phyloP scores from a whole-genome alignment of 345 rosid genomes.

The Eucalyptus melliodora region DNA sequence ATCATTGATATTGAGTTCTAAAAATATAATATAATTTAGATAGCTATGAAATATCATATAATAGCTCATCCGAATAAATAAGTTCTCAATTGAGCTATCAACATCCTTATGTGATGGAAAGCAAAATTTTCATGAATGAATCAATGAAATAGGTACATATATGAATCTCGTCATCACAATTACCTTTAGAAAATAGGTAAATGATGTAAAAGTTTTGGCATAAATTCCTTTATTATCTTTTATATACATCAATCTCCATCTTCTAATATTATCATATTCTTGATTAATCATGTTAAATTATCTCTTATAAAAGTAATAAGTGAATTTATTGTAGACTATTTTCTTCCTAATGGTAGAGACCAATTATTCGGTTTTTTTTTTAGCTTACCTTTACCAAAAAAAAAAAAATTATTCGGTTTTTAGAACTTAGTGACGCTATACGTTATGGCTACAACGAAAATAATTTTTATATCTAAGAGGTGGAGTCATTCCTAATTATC shows the following conservation, averaged over 20 bases:
- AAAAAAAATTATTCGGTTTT: too few species aligned
- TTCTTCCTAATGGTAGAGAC: neutral
- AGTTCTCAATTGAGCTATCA: neutral
- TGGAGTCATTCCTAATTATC: neutral
- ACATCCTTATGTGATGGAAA: neutral
- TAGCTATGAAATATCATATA: neutral
- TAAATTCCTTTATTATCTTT: neutral
- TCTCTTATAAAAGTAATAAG: too few species aligned
- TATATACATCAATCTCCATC: neutral
- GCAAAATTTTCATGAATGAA: neutral
- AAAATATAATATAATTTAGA: neutral
- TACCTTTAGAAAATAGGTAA: neutral
- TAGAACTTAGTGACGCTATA: neutral
- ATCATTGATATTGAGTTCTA: accelerated
- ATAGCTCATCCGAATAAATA: neutral
- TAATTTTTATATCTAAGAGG: too few species aligned
- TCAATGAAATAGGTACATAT: neutral
- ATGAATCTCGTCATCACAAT: accelerated
- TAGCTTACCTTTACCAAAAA: too few species aligned
- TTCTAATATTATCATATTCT: neutral
- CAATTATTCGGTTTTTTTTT: too few species aligned
- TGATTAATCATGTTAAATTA: too few species aligned
- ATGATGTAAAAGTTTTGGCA: neutral
- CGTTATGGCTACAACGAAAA: neutral
- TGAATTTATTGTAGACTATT: neutral